Percentiles rank a stretch among this genome's conserved stretches.
Evolutionary conservation across 495 filamentous ascomycete genomes (phyloP).

Genomic region (Hyaloscypha finlandica): DNA sequence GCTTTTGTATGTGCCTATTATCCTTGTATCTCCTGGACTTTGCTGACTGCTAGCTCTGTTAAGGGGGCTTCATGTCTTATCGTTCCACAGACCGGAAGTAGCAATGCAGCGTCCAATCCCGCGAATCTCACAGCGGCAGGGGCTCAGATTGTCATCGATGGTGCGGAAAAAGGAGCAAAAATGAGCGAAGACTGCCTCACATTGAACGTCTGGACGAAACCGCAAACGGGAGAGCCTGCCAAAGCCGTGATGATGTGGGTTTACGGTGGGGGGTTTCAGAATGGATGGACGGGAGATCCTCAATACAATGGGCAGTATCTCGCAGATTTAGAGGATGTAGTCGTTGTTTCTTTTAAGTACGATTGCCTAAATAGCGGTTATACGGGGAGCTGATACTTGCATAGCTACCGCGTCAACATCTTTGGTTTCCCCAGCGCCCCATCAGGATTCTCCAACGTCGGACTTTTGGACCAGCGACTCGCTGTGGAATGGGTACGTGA

Average conservation of each 20-base stretch:
- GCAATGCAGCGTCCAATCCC: slow-evolving; percentile 10
- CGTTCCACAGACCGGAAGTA: background rate
- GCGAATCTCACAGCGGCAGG: background rate
- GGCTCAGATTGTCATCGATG: background rate
- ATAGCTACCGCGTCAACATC: slow-evolving; percentile 11
- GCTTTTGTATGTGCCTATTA: slow-evolving; percentile 31
- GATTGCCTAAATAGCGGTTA: background rate
- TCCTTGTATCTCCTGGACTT: background rate
- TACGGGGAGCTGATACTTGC: background rate
- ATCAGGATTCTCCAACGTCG: slow-evolving; percentile 48
- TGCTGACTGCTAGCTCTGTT: background rate
- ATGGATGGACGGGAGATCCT: slow-evolving; percentile 34
- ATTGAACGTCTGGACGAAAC: slow-evolving; percentile 49
- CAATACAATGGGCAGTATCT: slow-evolving; percentile 43
- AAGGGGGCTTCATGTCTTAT: background rate
- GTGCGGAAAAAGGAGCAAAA: too few species aligned
- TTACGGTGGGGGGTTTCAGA: slow-evolving; percentile 39
- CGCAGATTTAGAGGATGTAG: slow-evolving; percentile 48
- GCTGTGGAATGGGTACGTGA: slow-evolving; percentile 72
- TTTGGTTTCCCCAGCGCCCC: slow-evolving; percentile 12
- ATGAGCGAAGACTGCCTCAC: slow-evolving; percentile 54
- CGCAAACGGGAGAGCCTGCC: slow-evolving; percentile 32
- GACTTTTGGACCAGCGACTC: slow-evolving; percentile 65
- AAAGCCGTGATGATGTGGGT: slow-evolving; percentile 44
- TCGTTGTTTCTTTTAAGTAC: slow-evolving; percentile 61